A percentile compares a stretch with the other conserved stretches of the same genome.
Conservation (phyloP, 108 stramenopile genomes). For the Parietichytrium sp. region DNA sequence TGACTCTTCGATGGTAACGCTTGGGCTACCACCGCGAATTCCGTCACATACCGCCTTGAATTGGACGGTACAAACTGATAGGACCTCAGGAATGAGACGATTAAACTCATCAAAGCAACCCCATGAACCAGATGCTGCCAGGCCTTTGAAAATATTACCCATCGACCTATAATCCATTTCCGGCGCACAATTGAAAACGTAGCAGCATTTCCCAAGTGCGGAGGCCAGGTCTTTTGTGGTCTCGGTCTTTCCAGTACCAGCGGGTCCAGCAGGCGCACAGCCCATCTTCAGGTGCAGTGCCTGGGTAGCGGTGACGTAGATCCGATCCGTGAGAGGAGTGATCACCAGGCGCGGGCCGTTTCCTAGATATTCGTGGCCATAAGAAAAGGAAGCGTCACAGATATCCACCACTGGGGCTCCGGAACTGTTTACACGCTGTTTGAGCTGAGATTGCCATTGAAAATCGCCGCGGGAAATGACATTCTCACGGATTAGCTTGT, state of each 20-base stretch:
- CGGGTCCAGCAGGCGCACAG: constrained; percentile 76
- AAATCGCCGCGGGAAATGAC: constrained; percentile 60
- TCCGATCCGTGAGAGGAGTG: constrained; percentile 77
- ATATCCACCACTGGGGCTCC: constrained; percentile 45
- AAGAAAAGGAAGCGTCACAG: constrained; percentile 72
- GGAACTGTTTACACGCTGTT: constrained; percentile 58
- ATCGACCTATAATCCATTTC: constrained; percentile 70
- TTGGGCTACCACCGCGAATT: constrained; percentile 54
- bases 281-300: constrained; percentile 80
- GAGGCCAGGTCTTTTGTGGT: constrained; percentile 75
- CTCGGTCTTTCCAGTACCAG: constrained; percentile 79
- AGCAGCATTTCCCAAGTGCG: constrained; percentile 72
- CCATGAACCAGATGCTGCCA: constrained; percentile 70
- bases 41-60: constrained; percentile 81
- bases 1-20: constrained; percentile 64
- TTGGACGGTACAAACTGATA: constrained; percentile 75
- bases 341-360: constrained; percentile 76
- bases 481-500: constrained; percentile 67
- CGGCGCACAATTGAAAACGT: constrained; percentile 79
- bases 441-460: constrained; percentile 80
- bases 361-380: constrained; percentile 80
- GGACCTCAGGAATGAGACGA: constrained; percentile 73
- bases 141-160: constrained; percentile 71
- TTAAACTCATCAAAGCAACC: constrained; percentile 76
- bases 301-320: constrained; percentile 78